Base-by-base conservation (phyloP, 495 filamentous ascomycete genomes). In the Copromyces sp. region DNA sequence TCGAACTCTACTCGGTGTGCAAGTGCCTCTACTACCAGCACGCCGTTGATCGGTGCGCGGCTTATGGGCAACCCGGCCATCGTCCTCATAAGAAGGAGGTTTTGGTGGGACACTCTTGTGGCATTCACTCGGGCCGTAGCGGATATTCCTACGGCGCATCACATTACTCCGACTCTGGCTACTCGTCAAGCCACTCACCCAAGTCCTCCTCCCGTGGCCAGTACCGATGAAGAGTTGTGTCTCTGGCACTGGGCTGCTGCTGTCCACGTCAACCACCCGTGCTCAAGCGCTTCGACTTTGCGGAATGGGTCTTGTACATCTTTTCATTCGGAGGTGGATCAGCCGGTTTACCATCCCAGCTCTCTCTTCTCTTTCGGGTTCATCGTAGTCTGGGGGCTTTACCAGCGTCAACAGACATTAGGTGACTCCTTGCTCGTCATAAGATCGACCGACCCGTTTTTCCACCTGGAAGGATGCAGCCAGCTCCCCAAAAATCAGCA, bases 11-110 rank as follows among this genome's bases (percentile, higher is more conserved):
- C 81, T 87, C 92, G 8, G 92, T 90, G 71, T 95, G 93, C 87
- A 84, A 88, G 71, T 95, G 93, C 79, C 82, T 93, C 77, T 95
- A 95, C 84, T 92, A 92, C 83, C 84, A 88, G 71, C 93, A 95
- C 81, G 87, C 87, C 32, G 85, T 93, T 73, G 91, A 94, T 74
- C 90, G 90, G 73, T 95, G 93, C 79, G 80, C 86, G 29, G 85
- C 89, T 61, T 90, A 90, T 77, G 89, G 90, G 38, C 59, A 40
- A 12, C 71, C 59, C 16, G 71, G 53, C 16, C 59, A 68, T 32
- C 16, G 29, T 65, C 53, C 53, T 17, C 29, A 65, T 65, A 65
- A 65, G 53, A 65, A 35, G 53, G 53, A 65, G 29, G 14, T 65
- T 65, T 37, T 65, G 53, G 53, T 65, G 14, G 53, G 53, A 65